Conservation (phyloP, 345 rosid species). For the Euphorbia tirucalli region DNA sequence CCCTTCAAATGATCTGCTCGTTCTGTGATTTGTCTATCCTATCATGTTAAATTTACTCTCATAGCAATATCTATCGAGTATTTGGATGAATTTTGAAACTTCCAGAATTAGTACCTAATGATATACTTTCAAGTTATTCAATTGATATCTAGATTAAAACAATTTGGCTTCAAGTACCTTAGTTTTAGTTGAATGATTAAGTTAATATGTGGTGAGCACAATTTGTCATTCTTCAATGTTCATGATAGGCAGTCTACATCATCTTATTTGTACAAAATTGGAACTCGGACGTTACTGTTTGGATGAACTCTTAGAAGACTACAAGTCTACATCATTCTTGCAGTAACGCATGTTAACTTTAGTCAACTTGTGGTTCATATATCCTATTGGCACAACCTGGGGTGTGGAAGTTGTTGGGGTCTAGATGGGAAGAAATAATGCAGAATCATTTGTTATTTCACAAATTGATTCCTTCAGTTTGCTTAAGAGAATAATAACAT, state of each 20-base stretch:
- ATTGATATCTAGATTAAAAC: too few species aligned
- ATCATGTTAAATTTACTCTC: not conserved
- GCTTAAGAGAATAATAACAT: not conserved
- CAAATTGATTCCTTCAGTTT: not conserved
- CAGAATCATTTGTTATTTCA: not conserved
- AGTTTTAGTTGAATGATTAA: not conserved
- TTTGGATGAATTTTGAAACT: not conserved
- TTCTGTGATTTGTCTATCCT: not conserved
- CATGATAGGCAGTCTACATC: not conserved
- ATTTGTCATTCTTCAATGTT: not conserved
- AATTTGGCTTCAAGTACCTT: not conserved
- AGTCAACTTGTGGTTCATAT: not conserved
- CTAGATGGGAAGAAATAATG: not conserved
- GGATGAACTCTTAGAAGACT: not conserved
- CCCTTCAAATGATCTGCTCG: constrained; percentile 1
- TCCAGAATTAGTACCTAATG: too few species aligned
- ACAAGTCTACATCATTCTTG: not conserved
- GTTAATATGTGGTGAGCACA: not conserved
- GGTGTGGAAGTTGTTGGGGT: not conserved
- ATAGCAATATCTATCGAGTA: not conserved
- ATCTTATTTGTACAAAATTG: constrained; percentile 5
- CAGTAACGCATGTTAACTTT: not conserved
- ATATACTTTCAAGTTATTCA: not conserved
- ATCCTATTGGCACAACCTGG: not conserved
- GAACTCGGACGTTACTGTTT: not conserved